Percentiles rank a stretch among this genome's conserved stretches.
Conservation (phyloP, 108 stramenopile species). For the Conticribra guillardii region DNA sequence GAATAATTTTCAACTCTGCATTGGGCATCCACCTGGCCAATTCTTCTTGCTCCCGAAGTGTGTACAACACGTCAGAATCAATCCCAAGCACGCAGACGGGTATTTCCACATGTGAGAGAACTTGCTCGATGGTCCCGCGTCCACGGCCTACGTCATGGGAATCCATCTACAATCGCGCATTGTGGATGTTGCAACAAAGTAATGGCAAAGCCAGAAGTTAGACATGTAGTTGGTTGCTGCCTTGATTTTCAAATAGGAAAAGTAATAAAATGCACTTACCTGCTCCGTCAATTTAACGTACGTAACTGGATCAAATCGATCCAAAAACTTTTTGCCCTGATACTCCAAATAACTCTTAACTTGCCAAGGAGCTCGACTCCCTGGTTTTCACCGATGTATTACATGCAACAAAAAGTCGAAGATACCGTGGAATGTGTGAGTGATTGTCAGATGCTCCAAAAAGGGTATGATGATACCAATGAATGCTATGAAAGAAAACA, state of each 20-base stretch:
- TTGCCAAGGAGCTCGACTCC: conserved; percentile 74
- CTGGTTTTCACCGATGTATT: conserved; percentile 26
- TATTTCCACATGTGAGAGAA: conserved; percentile 68
- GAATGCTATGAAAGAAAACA: no score
- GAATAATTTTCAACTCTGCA: conserved; percentile 75
- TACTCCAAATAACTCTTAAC: conserved; percentile 92
- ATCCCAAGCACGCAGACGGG: conserved; percentile 89
- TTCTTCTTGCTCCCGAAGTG: conserved; percentile 86
- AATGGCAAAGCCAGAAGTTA: neutral
- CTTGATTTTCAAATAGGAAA: neutral
- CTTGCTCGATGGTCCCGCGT: conserved; percentile 58
- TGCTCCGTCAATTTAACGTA: conserved; percentile 93
- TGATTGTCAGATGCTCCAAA: no score
- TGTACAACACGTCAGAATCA: conserved; percentile 90
- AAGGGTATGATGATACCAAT: no score
- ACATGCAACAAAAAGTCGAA: no score
- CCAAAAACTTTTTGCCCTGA: conserved; percentile 90
- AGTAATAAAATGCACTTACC: neutral
- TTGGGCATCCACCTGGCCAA: conserved; percentile 72
- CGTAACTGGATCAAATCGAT: conserved; percentile 90
- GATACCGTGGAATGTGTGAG: no score
- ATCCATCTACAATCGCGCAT: conserved; percentile 67
- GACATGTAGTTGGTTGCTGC: neutral
- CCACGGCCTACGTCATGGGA: conserved; percentile 85
- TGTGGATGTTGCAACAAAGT: no score